Percentiles rank a stretch among this genome's conserved stretches.
Conservation (phyloP, 768 basidiomycete genomes). For the Tulasnella sp. region DNA sequence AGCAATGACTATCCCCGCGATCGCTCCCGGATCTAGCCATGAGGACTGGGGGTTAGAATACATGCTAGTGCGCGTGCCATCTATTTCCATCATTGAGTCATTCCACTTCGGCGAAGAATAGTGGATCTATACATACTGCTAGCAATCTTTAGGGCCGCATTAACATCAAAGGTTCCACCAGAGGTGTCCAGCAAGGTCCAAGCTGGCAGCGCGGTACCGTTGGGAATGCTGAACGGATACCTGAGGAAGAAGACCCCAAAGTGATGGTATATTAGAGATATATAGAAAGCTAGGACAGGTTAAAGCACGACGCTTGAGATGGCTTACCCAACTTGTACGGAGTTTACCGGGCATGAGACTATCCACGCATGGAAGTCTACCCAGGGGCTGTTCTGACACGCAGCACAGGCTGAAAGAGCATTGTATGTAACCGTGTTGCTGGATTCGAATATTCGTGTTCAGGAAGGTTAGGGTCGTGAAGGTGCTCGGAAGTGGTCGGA, state of each 20-base stretch:
- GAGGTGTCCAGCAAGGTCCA: slow-evolving; percentile 7
- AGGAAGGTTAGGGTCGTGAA: too few relatives aligned
- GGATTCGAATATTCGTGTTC: too few relatives aligned
- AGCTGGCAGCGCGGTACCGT: neutral
- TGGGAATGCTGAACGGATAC: neutral
- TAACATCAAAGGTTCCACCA: neutral
- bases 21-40: neutral
- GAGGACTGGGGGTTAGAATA: too few relatives aligned
- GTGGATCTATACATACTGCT: neutral
- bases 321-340: neutral
- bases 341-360: neutral
- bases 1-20: neutral
- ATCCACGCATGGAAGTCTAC: neutral
- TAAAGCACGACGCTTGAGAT: neutral
- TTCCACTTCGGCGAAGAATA: too few relatives aligned
- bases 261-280: too few relatives aligned
- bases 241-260: neutral
- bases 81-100: neutral
- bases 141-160: neutral
- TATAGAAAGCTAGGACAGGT: too few relatives aligned
- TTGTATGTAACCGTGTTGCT: slow-evolving; percentile 13
- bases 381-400: slow-evolving; percentile 2
- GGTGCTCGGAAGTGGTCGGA: too few relatives aligned
- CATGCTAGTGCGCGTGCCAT: neutral
- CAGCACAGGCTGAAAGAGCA: slow-evolving; percentile 3